A percentile compares a stretch with the other conserved stretches of the same genome.
These are phyloP conservation scores for Umbelopsis ramanniana DNA, from an alignment of 192 early-diverging fungal species.

Conservation along the genomic window DNA sequence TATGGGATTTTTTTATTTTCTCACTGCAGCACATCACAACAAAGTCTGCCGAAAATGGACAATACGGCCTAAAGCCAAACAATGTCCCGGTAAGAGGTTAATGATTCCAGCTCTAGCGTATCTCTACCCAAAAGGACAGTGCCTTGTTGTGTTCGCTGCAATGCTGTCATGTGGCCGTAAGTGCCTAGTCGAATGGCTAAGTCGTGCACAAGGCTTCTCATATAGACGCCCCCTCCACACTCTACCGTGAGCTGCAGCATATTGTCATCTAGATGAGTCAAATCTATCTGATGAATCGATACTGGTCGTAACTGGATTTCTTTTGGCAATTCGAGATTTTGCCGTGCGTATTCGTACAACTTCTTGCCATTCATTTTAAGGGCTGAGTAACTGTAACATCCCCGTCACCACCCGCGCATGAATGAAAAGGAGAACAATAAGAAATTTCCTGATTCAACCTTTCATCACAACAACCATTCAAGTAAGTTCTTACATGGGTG, in stretches of 20 bases:
- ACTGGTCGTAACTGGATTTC: slow-evolving; percentile 45
- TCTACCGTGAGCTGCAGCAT: slow-evolving; percentile 47
- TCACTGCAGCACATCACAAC: no score
- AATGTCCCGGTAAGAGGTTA: slow-evolving; percentile 12
- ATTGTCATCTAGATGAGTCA: slow-evolving; percentile 39
- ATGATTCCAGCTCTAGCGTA: neutral
- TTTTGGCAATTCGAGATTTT: slow-evolving; percentile 47
- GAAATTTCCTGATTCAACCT: neutral
- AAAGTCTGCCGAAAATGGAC: neutral
- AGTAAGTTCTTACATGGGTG: slow-evolving; percentile 61
- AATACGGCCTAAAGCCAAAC: neutral
- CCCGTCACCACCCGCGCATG: neutral
- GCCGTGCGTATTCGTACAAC: slow-evolving; percentile 74
- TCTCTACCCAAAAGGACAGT: slow-evolving; percentile 48
- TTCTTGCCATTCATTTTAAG: slow-evolving; percentile 68
- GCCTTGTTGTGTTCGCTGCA: slow-evolving; percentile 65
- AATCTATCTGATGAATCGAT: slow-evolving; percentile 42
- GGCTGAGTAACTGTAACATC: slow-evolving; percentile 61
- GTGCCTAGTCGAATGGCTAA: slow-evolving; percentile 58
- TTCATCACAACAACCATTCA: neutral
- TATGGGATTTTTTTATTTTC: neutral
- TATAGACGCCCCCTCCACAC: slow-evolving; percentile 74
- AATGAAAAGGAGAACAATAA: slow-evolving; percentile 11
- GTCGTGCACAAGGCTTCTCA: slow-evolving; percentile 74
- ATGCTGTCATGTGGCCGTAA: slow-evolving; percentile 63